phyloP scores from a whole-genome alignment of 495 filamentous ascomycete genomes.

The Emericellopsis terricola region DNA sequence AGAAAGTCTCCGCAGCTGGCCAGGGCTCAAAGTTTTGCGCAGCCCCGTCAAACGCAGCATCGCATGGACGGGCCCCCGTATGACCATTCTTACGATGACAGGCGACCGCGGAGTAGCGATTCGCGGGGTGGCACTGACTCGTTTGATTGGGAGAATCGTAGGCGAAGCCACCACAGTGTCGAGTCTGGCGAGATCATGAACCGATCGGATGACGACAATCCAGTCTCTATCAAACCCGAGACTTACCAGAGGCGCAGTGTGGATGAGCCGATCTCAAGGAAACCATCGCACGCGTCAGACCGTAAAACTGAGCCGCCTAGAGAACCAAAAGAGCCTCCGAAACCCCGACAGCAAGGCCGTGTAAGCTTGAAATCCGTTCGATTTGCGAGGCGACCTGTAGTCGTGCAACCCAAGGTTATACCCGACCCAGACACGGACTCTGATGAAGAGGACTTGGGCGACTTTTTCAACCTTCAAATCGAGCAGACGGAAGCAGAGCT shows the following conservation, averaged over 20 bases:
- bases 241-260: too few species aligned
- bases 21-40: slow-evolving; percentile 23
- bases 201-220: not conserved
- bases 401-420: slow-evolving; percentile 5
- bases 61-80: slow-evolving; percentile 22
- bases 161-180: slow-evolving; percentile 12
- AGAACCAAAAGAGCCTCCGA: not conserved
- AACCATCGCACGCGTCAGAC: too few species aligned
- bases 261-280: too few species aligned
- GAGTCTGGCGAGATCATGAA: slow-evolving; percentile 17
- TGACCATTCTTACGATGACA: slow-evolving; percentile 11
- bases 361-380: slow-evolving; percentile 1
- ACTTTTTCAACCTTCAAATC: slow-evolving; percentile 28
- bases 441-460: slow-evolving; percentile 32
- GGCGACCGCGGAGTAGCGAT: slow-evolving; percentile 26
- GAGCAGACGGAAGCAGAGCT: slow-evolving; percentile 22
- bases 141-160: slow-evolving; percentile 10
- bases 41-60: slow-evolving; percentile 21
- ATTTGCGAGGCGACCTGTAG: slow-evolving; percentile 3
- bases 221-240: not conserved
- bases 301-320: not conserved
- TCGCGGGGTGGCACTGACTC: slow-evolving; percentile 19
- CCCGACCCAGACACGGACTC: slow-evolving; percentile 19
- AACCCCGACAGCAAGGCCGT: too few species aligned
- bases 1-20: slow-evolving; percentile 25